Base-by-base conservation (phyloP, 2,329 filamentous ascomycete genomes). In the Botryosphaeria agaves region DNA sequence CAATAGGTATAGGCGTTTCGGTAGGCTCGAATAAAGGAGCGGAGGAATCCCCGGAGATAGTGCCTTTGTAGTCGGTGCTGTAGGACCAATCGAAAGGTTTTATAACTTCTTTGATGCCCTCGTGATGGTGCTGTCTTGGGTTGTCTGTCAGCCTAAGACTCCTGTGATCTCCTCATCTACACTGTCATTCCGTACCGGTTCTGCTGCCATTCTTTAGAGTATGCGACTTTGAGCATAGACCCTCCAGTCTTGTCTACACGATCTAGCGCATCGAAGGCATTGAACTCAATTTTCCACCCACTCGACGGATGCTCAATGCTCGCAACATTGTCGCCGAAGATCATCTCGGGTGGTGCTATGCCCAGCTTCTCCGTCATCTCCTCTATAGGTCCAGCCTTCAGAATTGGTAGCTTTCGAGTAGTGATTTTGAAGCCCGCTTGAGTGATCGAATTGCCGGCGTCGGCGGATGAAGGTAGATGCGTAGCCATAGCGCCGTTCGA, bases 41-140 rank as follows among this genome's bases (percentile, higher is more conserved):
- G 5, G 33, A 33, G 3, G 42, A 43, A 21, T 47, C 45, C n/a
- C 9, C 15, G 28, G 28, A 17, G 14, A 39, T 31, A 7, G 76
- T 56, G 30, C 89, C 89, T 33, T 66, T 68, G 55, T 93, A 98
- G 41, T 76, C 68, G 20, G 87, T 93, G 40, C 75, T 89, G 57
- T 95, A 98, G 37, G 83, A 93, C 89, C 89, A 98, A 58, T 98
- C 89, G 51, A 91, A 98, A 3, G 87, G 85, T 58, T 85, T 85
- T 32, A 98, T 82, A 16, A 94, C 76, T 49, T 94, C 83, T 48
- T 82, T 83, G 51, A 98, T 93, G 33, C 78, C 81, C 44, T 78
- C 70, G 39, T 84, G 79, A 29, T 79, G 77, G 43, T 80, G 80
- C 52, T 76, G 73, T 51, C 84, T 83, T 36, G 7, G 14, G 5